Evolutionary conservation across 768 basidiomycete genomes (phyloP), one percentile per base, ranked within the genome.

Genomic region (Boletellus sp.): DNA sequence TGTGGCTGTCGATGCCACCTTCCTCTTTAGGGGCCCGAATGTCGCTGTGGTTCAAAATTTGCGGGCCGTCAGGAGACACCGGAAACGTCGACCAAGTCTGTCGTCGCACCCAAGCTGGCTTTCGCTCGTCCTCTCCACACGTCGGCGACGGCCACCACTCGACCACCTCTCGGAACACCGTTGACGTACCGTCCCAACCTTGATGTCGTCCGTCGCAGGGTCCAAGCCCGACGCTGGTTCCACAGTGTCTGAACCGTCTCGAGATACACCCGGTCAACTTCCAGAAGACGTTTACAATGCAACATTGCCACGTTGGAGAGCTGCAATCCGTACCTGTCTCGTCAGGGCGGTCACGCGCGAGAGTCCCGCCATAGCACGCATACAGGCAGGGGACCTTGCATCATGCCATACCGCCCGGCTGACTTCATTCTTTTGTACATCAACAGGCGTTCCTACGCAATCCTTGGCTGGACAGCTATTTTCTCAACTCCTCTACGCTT

Each of bases 401-500:
- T 35, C 22, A n/a, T 40, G 13, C 26, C 26, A 32, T 15, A 32
- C n/a, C 2, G 10, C 34, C 39, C 37, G 23, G 22, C 50, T 60
- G 34, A 60, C 56, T 60, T 28, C 8, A 50, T 38, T 17, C 19
- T 26, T 45, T 51, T 36, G 2, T 34, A 31, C 17, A 9, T 15
- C 26, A 31, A 6, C 54, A 81, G 87, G 63, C 73, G 9, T 66
- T 64, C 6, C 74, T 90, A 23, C 80, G 87, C 6, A 74, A 73
- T 5, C 78, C 85, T 3, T 83, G 78, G 75, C 70, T 90, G 20
- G 92, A 94, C 61, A 70, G 73, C 1, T 94, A 90, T 61, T 94
- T 94, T 62, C 80, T 94, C 28, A 87, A 93, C 54, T 82, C 87
- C 0, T 90, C 88, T 0, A 77, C 84, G 0, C 73, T 91, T 10